A percentile compares a stretch with the other conserved stretches of the same genome.
Conservation (phyloP, 768 basidiomycete species). For the Polyporus arcularius region DNA sequence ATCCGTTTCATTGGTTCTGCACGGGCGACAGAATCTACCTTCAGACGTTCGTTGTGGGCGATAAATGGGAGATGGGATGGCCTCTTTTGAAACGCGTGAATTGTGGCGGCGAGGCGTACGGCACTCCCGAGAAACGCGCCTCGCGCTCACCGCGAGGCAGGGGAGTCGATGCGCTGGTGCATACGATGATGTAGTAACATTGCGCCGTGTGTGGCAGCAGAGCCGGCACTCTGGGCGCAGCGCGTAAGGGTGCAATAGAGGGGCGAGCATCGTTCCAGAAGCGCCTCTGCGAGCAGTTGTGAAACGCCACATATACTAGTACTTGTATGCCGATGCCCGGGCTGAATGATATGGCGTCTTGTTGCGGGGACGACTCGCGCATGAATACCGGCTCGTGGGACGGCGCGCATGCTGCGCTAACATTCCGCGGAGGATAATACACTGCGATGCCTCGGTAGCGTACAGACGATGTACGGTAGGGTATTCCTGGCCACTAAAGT, state of each 20-base stretch:
- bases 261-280: neutral
- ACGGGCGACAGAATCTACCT: neutral
- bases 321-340: neutral
- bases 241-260: neutral
- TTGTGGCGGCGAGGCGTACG: constrained; percentile 8
- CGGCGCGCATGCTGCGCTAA: neutral
- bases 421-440: constrained; percentile 12
- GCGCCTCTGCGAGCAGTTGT: constrained; percentile 5
- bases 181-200: neutral
- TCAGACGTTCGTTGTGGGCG: constrained; percentile 14
- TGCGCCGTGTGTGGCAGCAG: neutral
- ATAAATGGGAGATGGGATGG: constrained; percentile 15
- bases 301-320: neutral
- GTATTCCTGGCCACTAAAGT: no score
- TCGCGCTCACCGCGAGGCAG: constrained; percentile 11
- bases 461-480: neutral
- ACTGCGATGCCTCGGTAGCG: neutral
- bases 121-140: constrained; percentile 3
- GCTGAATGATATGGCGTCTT: neutral
- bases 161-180: neutral
- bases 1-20: no score
- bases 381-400: constrained; percentile 6
- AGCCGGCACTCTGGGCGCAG: constrained; percentile 1
- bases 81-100: constrained; percentile 7
- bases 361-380: neutral